Base-by-base conservation (phyloP, 768 basidiomycete species). In the Boletus patriciae region DNA sequence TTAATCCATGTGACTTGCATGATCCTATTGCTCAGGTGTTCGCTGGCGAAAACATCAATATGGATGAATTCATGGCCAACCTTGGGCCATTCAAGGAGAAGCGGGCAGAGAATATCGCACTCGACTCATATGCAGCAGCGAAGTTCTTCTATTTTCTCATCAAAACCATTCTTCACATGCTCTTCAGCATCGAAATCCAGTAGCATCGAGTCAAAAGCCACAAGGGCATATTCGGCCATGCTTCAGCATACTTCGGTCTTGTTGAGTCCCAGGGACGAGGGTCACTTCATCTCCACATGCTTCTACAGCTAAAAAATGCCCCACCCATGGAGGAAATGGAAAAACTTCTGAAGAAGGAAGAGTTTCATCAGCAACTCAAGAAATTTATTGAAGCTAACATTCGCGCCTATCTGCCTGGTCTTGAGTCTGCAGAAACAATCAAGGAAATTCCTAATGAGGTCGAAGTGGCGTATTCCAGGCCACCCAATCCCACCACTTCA, bases 81-180 rank as follows among this genome's bases (percentile, higher is more conserved):
- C 15, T 45, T 11, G 36, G 29, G 0, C 52, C 44, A 19, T 49
- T 23, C 3, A 29, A 40, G 4, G 40, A 45, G 15, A 9, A 40
- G 4, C 12, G 15, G 0, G 34, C 51, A 15, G 0, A 25, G 3
- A 48, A 52, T n/a, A 31, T 60, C 2, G 33, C 50, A 0, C 3
- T 1, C 0, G 46, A 56, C 33, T 42, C 43, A 6, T 56, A 49
- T 41, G 42, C 25, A 0, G 41, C 54, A 0, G 42, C 37, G 0
- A 60, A 60, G 0, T 53, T 41, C 3, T 55, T 56, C 18, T 43
- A 52, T 9, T 53, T 60, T 6, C 6, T 10, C 0, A 52, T 59
- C 9, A 9, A 18, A 1, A 48, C 23, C 0, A 44, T 55, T 7
- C 3, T 52, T 0, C 0, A 18, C 0, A 55, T 29, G 0, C 13